A percentile compares a stretch with the other conserved stretches of the same genome.
phyloP scores from a whole-genome alignment of 306 rosid species.

The Castanospermum australe region DNA sequence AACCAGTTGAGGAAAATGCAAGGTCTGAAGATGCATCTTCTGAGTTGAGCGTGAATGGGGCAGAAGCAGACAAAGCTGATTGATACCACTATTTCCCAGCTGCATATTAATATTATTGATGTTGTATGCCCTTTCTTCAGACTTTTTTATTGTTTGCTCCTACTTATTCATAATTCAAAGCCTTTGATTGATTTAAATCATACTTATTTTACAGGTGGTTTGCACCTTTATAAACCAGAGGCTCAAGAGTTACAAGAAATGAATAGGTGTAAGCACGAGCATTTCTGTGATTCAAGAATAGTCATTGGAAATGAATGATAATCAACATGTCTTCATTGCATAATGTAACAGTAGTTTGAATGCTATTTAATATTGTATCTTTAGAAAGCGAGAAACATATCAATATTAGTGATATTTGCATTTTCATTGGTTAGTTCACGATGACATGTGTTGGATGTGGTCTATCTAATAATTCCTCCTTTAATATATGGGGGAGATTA shows the following conservation, averaged over 20 bases:
- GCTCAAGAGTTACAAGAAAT: background rate
- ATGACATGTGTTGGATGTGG: background rate
- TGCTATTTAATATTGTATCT: background rate
- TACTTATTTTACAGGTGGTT: conserved; percentile 21
- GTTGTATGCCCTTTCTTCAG: conserved; percentile 25
- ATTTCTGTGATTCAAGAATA: conserved; percentile 1
- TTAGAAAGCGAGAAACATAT: background rate
- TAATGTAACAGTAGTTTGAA: background rate
- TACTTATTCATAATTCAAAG: background rate
- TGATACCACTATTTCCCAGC: conserved; percentile 19
- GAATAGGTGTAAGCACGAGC: conserved; percentile 7
- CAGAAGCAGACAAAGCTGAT: conserved; percentile 40
- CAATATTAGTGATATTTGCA: background rate
- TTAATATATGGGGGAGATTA: background rate
- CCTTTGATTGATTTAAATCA: conserved; percentile 16
- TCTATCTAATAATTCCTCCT: background rate
- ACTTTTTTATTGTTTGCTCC: conserved; percentile 2
- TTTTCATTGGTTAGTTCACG: background rate
- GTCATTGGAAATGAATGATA: conserved; percentile 12
- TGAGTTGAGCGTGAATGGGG: conserved; percentile 39
- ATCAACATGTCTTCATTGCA: conserved; percentile 13
- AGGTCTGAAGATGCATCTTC: conserved; percentile 41
- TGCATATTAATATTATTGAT: conserved; percentile 23
- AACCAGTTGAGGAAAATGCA: conserved; percentile 35
- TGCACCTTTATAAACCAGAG: background rate